These are phyloP conservation scores for Cyberlindnera nakhonratchasimensis DNA, from an alignment of 805 yeast species.

Conservation along the genomic window DNA sequence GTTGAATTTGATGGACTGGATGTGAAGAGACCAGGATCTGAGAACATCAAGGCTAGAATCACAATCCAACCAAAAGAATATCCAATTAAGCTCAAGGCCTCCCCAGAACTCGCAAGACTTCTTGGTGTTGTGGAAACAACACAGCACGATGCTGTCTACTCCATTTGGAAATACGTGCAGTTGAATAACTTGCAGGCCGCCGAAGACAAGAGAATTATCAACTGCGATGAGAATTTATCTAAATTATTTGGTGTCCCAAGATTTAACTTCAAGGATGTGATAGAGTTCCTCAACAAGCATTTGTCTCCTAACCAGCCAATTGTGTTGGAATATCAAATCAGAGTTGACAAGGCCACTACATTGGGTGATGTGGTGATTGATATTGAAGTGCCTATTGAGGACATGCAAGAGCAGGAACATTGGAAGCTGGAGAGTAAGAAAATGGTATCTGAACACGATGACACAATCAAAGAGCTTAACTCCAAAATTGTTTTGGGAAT, in stretches of 20 bases:
- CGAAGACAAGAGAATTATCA: constrained; percentile 52
- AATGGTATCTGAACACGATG: constrained; percentile 26
- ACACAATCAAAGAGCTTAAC: constrained; percentile 33
- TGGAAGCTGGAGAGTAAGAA: constrained; percentile 32
- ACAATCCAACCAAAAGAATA: constrained; percentile 78
- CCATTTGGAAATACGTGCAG: constrained; percentile 75
- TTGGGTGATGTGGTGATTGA: constrained; percentile 81
- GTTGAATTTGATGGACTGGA: constrained; percentile 86
- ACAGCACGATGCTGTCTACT: constrained; percentile 79
- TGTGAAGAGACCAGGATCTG: constrained; percentile 72
- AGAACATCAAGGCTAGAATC: constrained; percentile 62
- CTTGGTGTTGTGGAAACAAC: constrained; percentile 77
- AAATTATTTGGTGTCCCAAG: constrained; percentile 45
- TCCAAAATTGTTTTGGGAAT: constrained; percentile 38
- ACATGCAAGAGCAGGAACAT: constrained; percentile 26
- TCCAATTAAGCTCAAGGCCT: constrained; percentile 62
- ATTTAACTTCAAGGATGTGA: constrained; percentile 66
- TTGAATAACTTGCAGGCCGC: constrained; percentile 59
- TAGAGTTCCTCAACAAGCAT: constrained; percentile 65
- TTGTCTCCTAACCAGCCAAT: constrained; percentile 79
- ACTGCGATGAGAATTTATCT: constrained; percentile 45
- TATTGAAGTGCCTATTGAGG: constrained; percentile 53
- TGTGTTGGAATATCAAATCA: constrained; percentile 66
- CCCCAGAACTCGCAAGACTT: constrained; percentile 63
- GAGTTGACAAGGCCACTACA: constrained; percentile 73